These are phyloP conservation scores for Gonium pectorale DNA, from an alignment of 139 green algal genomes.

Conservation along the genomic window DNA sequence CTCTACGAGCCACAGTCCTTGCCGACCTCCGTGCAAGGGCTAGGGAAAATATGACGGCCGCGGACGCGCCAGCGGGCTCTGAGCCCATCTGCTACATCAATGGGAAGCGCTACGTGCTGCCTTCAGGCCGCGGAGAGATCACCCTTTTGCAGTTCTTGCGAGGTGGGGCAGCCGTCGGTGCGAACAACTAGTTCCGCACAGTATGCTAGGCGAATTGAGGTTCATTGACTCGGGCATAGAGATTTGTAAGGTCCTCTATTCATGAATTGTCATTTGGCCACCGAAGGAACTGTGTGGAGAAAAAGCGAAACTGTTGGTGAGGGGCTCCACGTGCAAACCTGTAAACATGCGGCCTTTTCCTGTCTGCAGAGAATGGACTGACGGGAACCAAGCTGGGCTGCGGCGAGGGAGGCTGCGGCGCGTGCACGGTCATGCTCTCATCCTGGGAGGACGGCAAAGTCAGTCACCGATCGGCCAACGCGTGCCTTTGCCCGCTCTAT, in stretches of 20 bases:
- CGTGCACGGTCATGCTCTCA: conserved; percentile 96
- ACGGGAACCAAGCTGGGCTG: conserved; percentile 97
- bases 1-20: no score
- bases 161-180: conserved; percentile 62
- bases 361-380: conserved; percentile 73
- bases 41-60: background rate
- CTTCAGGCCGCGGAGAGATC: conserved; percentile 73
- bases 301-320: no score
- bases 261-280: no score
- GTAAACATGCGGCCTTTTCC: no score
- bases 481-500: conserved; percentile 96
- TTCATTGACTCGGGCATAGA: no score
- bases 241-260: no score
- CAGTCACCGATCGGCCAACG: conserved; percentile 90
- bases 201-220: no score
- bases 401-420: conserved; percentile 95
- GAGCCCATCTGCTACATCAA: conserved; percentile 85
- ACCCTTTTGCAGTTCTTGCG: conserved; percentile 90
- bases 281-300: no score
- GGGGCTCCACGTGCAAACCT: no score
- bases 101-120: conserved; percentile 81
- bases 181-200: no score
- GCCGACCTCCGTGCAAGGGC: no score
- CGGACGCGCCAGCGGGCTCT: background rate
- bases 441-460: conserved; percentile 66